phyloP scores from a whole-genome alignment of 768 basidiomycete species.

The Trametes cingulata region DNA sequence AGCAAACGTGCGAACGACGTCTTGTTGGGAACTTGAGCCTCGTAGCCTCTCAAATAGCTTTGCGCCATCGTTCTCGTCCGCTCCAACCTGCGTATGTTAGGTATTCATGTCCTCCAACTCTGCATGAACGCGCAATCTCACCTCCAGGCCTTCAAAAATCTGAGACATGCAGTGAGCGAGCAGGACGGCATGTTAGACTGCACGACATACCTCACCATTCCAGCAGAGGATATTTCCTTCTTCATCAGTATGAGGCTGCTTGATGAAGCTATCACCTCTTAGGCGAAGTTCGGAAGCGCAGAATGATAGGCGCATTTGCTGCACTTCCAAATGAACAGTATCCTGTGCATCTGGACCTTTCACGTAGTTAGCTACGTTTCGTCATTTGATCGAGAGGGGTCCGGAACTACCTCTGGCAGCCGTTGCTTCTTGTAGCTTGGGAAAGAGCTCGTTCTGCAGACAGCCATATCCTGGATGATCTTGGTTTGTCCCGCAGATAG shows the following conservation, averaged over 20 bases:
- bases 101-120: too few relatives aligned
- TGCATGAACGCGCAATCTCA: too few relatives aligned
- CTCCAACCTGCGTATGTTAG: constrained; percentile 44
- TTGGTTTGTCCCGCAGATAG: constrained; percentile 30
- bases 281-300: constrained; percentile 77
- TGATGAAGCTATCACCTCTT: constrained; percentile 55
- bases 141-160: constrained; percentile 83
- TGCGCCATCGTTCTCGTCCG: constrained; percentile 72
- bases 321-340: constrained; percentile 28
- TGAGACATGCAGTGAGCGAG: constrained; percentile 21
- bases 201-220: constrained; percentile 73
- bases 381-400: neutral
- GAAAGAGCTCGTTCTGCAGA: constrained; percentile 30
- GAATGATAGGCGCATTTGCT: constrained; percentile 46
- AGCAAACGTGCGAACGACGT: constrained; percentile 55
- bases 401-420: constrained; percentile 53
- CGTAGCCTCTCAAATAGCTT: constrained; percentile 44
- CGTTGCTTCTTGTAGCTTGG: constrained; percentile 49
- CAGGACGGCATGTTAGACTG: neutral
- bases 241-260: constrained; percentile 63
- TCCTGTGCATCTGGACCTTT: constrained; percentile 70
- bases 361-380: neutral
- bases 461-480: constrained; percentile 12
- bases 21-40: constrained; percentile 30
- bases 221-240: constrained; percentile 70